Percentiles rank a stretch among this genome's conserved stretches.
Conservation (phyloP, 768 basidiomycete species). For the Leucocoprinus sp. region DNA sequence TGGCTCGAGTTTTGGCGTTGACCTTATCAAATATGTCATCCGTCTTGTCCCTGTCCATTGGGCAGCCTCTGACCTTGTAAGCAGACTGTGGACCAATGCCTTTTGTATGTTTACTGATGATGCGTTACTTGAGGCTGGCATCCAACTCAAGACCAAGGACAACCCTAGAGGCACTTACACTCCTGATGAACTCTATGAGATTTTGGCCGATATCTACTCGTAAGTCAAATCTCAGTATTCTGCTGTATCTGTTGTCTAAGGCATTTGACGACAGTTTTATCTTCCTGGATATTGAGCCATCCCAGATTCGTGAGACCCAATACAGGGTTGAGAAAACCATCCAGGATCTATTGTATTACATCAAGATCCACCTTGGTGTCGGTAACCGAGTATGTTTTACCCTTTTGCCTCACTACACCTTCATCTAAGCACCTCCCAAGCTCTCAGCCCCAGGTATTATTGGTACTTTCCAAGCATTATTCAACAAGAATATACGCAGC, state of each 20-base stretch:
- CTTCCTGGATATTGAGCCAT: slow-evolving; percentile 63
- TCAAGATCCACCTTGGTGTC: slow-evolving; percentile 41
- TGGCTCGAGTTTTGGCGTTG: slow-evolving; percentile 43
- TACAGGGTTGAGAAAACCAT: slow-evolving; percentile 45
- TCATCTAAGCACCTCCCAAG: slow-evolving; percentile 15
- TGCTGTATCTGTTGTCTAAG: neutral
- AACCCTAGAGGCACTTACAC: slow-evolving; percentile 53
- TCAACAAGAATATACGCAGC: slow-evolving; percentile 35
- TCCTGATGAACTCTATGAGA: slow-evolving; percentile 49
- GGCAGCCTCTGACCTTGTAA: slow-evolving; percentile 61
- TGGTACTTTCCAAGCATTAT: slow-evolving; percentile 36
- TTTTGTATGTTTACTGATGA: neutral
- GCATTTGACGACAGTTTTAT: slow-evolving; percentile 44
- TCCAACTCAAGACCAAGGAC: slow-evolving; percentile 54
- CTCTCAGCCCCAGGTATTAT: slow-evolving; percentile 33
- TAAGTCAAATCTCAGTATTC: slow-evolving; percentile 24
- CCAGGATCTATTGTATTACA: slow-evolving; percentile 43
- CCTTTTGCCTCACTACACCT: neutral
- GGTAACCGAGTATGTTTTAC: slow-evolving; percentile 33
- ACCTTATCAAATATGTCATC: slow-evolving; percentile 64
- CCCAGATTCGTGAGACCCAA: slow-evolving; percentile 48
- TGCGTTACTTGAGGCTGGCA: slow-evolving; percentile 54
- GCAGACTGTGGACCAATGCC: slow-evolving; percentile 17
- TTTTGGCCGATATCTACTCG: slow-evolving; percentile 67
- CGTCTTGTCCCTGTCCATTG: slow-evolving; percentile 60